These are phyloP conservation scores for Wickerhamiella pararugosa DNA, from an alignment of 1,139 yeast genomes.

Conservation along the genomic window DNA sequence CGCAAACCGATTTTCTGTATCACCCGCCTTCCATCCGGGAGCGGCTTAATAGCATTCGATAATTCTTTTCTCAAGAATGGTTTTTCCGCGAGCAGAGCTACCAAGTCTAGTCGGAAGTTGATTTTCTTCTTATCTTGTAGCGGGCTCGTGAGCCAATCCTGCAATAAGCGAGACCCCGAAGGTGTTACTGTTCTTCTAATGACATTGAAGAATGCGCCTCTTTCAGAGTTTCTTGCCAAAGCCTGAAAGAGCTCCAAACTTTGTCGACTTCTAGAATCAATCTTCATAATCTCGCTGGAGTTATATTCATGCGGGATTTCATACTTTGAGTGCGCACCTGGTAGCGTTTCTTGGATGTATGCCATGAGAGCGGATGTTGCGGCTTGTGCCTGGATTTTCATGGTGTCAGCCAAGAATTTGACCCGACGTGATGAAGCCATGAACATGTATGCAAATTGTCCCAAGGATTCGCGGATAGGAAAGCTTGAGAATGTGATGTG, in stretches of 20 bases:
- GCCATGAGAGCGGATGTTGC: slow-evolving; percentile 43
- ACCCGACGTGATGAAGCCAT: slow-evolving; percentile 20
- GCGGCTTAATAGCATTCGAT: slow-evolving; percentile 18
- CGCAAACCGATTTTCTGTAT: slow-evolving; percentile 32
- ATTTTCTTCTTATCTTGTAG: slow-evolving; percentile 45
- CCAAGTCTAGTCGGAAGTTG: slow-evolving; percentile 44
- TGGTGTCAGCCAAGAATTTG: slow-evolving; percentile 15
- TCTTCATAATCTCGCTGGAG: slow-evolving; percentile 45
- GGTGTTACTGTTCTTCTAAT: slow-evolving; percentile 62
- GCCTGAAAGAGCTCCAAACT: slow-evolving; percentile 61
- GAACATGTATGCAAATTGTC: slow-evolving; percentile 18
- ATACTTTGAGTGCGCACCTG: slow-evolving; percentile 35
- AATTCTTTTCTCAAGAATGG: slow-evolving; percentile 27
- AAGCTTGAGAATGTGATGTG: slow-evolving; percentile 35
- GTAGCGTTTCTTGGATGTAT: slow-evolving; percentile 43
- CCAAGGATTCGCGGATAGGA: slow-evolving; percentile 21
- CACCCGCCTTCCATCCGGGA: slow-evolving; percentile 28
- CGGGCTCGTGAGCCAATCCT: slow-evolving; percentile 78
- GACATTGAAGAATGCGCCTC: slow-evolving; percentile 42
- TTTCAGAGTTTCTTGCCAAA: slow-evolving; percentile 35
- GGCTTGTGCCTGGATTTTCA: slow-evolving; percentile 33
- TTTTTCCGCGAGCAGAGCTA: slow-evolving; percentile 36
- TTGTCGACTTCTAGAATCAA: slow-evolving; percentile 69
- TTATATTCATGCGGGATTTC: slow-evolving; percentile 38
- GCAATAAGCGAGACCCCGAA: slow-evolving; percentile 63